These are phyloP conservation scores for Leptosphaerulina australis DNA, from an alignment of 2,329 filamentous ascomycete genomes.

Conservation along the genomic window DNA sequence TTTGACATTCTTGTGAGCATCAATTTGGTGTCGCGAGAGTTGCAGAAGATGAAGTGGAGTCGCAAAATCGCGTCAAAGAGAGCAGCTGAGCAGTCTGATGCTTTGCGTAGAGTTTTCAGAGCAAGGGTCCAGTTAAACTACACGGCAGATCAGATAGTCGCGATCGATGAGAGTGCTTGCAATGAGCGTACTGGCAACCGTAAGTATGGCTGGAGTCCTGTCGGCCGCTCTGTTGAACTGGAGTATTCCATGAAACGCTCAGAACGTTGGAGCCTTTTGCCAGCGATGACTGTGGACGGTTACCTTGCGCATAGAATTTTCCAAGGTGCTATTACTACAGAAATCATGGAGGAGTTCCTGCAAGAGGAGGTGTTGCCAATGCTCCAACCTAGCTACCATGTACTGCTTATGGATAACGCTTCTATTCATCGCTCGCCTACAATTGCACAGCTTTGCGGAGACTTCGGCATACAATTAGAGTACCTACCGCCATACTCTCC, in stretches of 20 bases:
- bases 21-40: too few relatives aligned
- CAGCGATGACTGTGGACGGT: constrained; percentile 15
- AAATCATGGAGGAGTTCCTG: constrained; percentile 5
- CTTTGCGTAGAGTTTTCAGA: too few relatives aligned
- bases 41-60: too few relatives aligned
- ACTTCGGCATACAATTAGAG: constrained; percentile 8
- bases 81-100: too few relatives aligned
- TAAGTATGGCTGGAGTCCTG: constrained; percentile 18
- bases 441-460: constrained; percentile 2
- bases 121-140: too few relatives aligned
- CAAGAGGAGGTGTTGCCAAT: neutral
- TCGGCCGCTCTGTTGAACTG: neutral
- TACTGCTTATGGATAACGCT: neutral
- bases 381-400: neutral
- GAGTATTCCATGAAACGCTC: too few relatives aligned
- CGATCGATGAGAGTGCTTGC: constrained; percentile 17
- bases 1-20: too few relatives aligned
- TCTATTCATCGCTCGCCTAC: neutral
- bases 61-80: too few relatives aligned
- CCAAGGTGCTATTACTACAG: constrained; percentile 8
- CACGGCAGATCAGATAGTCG: too few relatives aligned
- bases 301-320: constrained; percentile 4
- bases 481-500: constrained; percentile 20
- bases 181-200: constrained; percentile 20
- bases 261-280: constrained; percentile 9